phyloP scores from a whole-genome alignment of 768 basidiomycete genomes.

The Trametes elegans region DNA sequence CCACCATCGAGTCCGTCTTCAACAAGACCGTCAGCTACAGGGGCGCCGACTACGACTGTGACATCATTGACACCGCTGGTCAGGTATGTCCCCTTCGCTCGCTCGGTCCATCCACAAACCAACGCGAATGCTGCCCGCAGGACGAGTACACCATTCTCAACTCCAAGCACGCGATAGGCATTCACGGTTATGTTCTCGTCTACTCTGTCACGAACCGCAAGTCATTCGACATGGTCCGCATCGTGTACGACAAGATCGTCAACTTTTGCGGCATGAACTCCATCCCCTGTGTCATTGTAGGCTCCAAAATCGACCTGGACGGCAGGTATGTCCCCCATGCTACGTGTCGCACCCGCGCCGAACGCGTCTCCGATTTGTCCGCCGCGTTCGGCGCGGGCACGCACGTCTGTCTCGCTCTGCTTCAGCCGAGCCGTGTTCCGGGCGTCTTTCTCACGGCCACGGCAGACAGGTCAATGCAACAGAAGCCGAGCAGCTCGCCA shows the following conservation, averaged over 20 bases:
- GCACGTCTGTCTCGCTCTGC: conserved; percentile 12
- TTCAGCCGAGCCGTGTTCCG: conserved; percentile 20
- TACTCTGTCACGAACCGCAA: conserved; percentile 89
- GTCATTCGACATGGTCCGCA: conserved; percentile 93
- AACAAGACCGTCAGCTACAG: conserved; percentile 84
- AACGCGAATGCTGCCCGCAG: conserved; percentile 36
- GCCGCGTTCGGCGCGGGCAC: neutral
- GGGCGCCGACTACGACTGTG: conserved; percentile 90
- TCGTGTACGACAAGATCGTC: conserved; percentile 91
- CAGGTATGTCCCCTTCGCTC: conserved; percentile 56
- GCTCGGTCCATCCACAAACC: conserved; percentile 8
- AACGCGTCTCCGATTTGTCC: conserved; percentile 7
- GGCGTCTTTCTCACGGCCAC: conserved; percentile 33
- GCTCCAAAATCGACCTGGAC: conserved; percentile 84
- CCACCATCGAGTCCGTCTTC: conserved; percentile 90
- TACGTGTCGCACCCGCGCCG: neutral
- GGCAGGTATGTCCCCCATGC: conserved; percentile 53
- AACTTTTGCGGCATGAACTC: conserved; percentile 80
- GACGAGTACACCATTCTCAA: conserved; percentile 96
- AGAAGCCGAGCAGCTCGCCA: conserved; percentile 78
- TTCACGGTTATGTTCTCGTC: conserved; percentile 95
- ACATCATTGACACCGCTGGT: conserved; percentile 97
- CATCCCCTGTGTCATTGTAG: conserved; percentile 93
- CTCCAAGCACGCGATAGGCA: conserved; percentile 91
- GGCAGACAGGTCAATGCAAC: conserved; percentile 66